Base-by-base conservation (phyloP, 345 rosid species). In the Eucalyptus curtisii region DNA sequence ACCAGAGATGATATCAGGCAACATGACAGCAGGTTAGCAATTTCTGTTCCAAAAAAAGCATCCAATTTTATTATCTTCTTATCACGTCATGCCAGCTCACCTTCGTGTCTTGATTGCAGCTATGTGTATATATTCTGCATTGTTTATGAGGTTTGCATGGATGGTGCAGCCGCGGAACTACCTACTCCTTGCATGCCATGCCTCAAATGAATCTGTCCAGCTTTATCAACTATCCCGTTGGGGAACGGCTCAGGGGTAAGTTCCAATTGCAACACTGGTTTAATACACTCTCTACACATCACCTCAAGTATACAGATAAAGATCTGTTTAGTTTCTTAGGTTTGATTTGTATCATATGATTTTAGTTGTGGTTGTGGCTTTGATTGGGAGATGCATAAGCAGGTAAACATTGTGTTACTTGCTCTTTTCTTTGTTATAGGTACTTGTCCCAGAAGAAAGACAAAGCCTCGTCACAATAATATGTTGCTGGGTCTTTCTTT, bases 171-270 rank as follows among this genome's bases (percentile, higher is more conserved):
- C 68, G 0, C 87, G 87, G 48, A 86, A 86, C 68, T 86, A 86
- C 47, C 64, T 86, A 44, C 87, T 86, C 90, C 94, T 97, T 87
- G 97, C 96, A 86, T 98, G 99, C 86, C 99, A 96, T 94, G 99
- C 94, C 89, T 98, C 99, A 42, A 98, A 96, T 85, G 99, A 98
- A 94, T 94, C 95, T 52, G 99, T 98, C 89, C 99, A 98, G 91
- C 98, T 97, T 89, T 98, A 96, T 92, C 96, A 97, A 87, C 92
- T 98, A 79, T 96, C 99, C 4, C 96, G 99, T 31, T 98, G 99
- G 98, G 99, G 97, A 64, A 92, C 89, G 91, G 92, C 93, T 88
- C 91, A 94, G 85, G 96, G 98, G 98, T 94, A 92, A 93, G 93
- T 48, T 49, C 87, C 76, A 42, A 52, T 52, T 13, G 55, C 86